These are phyloP conservation scores for Selaginella tamariscina DNA, from an alignment of 75 land plant genomes.

Conservation along the genomic window DNA sequence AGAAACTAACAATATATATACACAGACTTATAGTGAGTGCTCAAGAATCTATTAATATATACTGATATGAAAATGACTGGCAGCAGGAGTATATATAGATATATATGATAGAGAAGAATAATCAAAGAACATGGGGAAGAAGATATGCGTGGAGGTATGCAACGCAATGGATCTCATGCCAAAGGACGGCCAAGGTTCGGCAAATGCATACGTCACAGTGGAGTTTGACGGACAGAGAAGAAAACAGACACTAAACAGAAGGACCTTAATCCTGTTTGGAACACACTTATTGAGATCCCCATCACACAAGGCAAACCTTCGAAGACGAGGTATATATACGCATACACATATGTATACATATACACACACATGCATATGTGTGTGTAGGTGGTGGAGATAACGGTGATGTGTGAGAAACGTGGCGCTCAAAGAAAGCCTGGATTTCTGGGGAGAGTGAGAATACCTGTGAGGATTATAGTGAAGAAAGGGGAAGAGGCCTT, in stretches of 20 bases:
- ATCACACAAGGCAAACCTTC: not conserved
- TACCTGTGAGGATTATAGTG: conserved; percentile 30
- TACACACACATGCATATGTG: no score
- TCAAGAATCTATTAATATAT: no score
- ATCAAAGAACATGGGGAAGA: conserved; percentile 22
- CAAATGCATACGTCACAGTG: conserved; percentile 22
- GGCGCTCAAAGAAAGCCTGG: conserved; percentile 6
- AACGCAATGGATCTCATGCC: conserved; percentile 57
- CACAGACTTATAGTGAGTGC: no score
- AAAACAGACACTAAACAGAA: not conserved
- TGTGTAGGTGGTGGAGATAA: not conserved
- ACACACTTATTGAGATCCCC: not conserved
- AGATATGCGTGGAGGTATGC: conserved; percentile 49
- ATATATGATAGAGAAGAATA: no score
- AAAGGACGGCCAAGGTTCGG: conserved; percentile 71
- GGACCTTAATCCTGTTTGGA: conserved; percentile 2
- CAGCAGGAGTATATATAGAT: no score
- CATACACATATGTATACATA: no score
- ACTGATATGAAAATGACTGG: no score
- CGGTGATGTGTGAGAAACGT: not conserved
- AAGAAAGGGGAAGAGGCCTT: conserved; percentile 38
- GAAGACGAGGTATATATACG: no score
- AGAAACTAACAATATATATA: no score
- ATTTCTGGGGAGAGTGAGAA: conserved; percentile 39
- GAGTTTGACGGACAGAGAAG: not conserved